Conservation (phyloP, 306 rosid species). For the Rubus idaeus region DNA sequence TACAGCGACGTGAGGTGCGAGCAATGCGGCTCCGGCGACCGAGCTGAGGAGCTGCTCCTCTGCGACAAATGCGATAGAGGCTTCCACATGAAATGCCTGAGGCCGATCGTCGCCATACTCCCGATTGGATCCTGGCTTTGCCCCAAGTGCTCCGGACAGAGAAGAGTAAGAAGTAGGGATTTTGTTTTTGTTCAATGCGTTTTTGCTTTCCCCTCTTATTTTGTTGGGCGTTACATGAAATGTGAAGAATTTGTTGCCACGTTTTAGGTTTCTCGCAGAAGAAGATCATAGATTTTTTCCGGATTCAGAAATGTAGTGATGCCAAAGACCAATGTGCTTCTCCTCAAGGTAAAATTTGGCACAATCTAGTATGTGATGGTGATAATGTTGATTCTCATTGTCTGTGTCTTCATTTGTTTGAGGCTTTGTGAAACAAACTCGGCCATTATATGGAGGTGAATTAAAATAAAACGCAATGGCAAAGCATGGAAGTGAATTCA, state of each 20-base stretch:
- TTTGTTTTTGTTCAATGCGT: not conserved
- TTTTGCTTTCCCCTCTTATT: not conserved
- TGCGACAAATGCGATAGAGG: slow-evolving; percentile 84
- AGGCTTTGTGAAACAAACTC: not conserved
- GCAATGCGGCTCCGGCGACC: slow-evolving; percentile 69
- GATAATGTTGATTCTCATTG: not conserved
- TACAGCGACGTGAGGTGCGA: slow-evolving; percentile 53
- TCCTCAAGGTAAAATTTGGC: slow-evolving; percentile 46
- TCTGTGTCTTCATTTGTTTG: not conserved
- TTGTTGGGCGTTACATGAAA: slow-evolving; percentile 10
- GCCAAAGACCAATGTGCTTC: slow-evolving; percentile 23
- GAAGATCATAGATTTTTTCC: slow-evolving; percentile 67
- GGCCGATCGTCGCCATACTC: slow-evolving; percentile 73
- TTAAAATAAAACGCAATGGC: not conserved
- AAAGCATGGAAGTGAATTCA: not conserved
- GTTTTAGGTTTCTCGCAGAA: slow-evolving; percentile 65
- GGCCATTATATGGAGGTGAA: not conserved
- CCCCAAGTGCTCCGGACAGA: slow-evolving; percentile 57
- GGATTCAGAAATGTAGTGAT: slow-evolving; percentile 49
- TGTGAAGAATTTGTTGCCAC: slow-evolving; percentile 28
- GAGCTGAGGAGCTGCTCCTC: slow-evolving; percentile 63
- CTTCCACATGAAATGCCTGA: slow-evolving; percentile 79
- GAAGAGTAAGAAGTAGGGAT: slow-evolving; percentile 57
- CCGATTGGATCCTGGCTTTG: slow-evolving; percentile 89
- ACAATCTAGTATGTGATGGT: not conserved